Percentiles rank a stretch among this genome's conserved stretches.
Evolutionary conservation across 1,139 yeast genomes (phyloP).

Genomic region (Pichia sp.): DNA sequence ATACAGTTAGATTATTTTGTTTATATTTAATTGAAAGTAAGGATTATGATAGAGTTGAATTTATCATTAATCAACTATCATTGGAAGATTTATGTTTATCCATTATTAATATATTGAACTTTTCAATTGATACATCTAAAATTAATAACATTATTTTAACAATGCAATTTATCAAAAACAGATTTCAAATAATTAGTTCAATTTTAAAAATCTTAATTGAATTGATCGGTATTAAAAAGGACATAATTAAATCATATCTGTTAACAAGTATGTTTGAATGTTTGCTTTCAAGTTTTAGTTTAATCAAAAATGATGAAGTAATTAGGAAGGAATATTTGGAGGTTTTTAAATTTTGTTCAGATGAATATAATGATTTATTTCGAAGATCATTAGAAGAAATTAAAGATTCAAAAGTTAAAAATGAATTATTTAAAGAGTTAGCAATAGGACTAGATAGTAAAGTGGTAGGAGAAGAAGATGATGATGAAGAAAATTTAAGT

Average conservation of each 20-base stretch:
- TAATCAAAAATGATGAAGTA: constrained; percentile 5
- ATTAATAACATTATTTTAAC: constrained; percentile 24
- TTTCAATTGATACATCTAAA: constrained; percentile 23
- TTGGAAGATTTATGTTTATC: constrained; percentile 23
- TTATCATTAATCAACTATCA: constrained; percentile 13
- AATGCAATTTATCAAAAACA: constrained; percentile 26
- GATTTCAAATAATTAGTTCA: constrained; percentile 17
- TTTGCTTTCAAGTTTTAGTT: constrained; percentile 16
- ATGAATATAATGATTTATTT: constrained; percentile 13
- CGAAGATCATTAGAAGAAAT: constrained; percentile 14
- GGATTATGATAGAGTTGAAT: constrained; percentile 3
- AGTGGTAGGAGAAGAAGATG: background rate
- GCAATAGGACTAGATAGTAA: background rate
- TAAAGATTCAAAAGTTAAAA: constrained; percentile 7
- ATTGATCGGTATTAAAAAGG: constrained; percentile 10
- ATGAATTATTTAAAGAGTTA: constrained; percentile 8
- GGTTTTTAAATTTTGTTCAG: constrained; percentile 9
- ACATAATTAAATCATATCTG: constrained; percentile 16
- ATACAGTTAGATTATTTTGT: constrained; percentile 24
- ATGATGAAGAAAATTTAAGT: background rate
- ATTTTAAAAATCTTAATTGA: constrained; percentile 16
- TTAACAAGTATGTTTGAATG: constrained; percentile 21
- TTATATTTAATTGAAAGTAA: constrained; percentile 10
- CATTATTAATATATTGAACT: constrained; percentile 16
- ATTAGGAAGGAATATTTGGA: constrained; percentile 1